Conservation (phyloP, 2,329 filamentous ascomycete species). For the Aspergillus fischeri region DNA sequence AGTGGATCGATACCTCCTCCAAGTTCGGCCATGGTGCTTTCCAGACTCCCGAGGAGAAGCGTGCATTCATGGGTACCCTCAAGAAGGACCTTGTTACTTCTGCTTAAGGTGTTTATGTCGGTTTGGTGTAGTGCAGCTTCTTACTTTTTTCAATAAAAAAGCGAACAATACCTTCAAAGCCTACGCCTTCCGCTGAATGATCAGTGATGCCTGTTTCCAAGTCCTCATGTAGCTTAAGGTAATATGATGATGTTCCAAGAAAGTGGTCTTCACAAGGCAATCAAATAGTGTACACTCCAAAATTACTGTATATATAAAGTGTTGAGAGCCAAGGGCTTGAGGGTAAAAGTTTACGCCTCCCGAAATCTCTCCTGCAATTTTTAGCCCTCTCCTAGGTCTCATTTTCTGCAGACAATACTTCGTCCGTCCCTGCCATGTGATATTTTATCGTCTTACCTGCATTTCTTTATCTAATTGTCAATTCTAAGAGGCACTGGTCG, state of each 20-base stretch:
- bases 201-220: neutral
- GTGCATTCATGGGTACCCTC: conserved; percentile 93
- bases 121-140: conserved; percentile 36
- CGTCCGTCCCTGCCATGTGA: neutral
- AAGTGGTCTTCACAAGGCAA: neutral
- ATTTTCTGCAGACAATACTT: neutral
- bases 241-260: neutral
- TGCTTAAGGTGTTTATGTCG: conserved; percentile 47
- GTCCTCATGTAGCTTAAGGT: neutral
- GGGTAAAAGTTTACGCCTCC: neutral
- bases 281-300: neutral
- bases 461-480: neutral
- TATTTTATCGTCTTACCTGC: neutral
- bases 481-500: neutral
- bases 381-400: neutral
- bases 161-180: conserved; percentile 34
- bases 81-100: conserved; percentile 83
- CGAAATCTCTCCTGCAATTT: neutral
- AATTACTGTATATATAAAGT: neutral
- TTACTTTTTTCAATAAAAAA: conserved; percentile 40
- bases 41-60: conserved; percentile 98
- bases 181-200: conserved; percentile 5
- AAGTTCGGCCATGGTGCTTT: conserved; percentile 99
- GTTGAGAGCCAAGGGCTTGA: neutral
- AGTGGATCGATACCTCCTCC: conserved; percentile 99